Percentiles rank a stretch among this genome's conserved stretches.
These are phyloP conservation scores for Sclerotinia trifoliorum DNA, from an alignment of 2,329 filamentous ascomycete species.

Conservation along the genomic window DNA sequence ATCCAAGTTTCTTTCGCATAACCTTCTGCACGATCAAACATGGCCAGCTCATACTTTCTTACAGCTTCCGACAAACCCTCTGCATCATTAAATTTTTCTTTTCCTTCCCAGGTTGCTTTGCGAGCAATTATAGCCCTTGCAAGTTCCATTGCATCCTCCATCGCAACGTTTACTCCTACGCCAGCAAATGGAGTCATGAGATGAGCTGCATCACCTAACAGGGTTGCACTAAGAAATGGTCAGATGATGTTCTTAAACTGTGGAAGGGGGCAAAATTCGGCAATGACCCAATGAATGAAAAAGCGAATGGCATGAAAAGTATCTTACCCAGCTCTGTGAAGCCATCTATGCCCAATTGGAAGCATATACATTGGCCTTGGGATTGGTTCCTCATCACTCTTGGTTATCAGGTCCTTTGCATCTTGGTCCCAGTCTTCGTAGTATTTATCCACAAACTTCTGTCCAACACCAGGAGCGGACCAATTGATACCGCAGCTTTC, in stretches of 20 bases:
- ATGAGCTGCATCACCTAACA: constrained; percentile 52
- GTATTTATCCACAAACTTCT: constrained; percentile 17
- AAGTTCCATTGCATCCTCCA: constrained; percentile 47
- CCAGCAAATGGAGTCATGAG: constrained; percentile 46
- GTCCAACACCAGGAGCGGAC: constrained; percentile 8
- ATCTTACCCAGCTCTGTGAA: constrained; percentile 27
- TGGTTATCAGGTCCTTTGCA: constrained; percentile 19
- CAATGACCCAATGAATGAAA: constrained; percentile 17
- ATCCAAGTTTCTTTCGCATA: constrained; percentile 24
- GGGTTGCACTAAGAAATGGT: constrained; percentile 44
- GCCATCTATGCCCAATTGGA: constrained; percentile 24
- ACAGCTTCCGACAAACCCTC: constrained; percentile 19
- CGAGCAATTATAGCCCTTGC: constrained; percentile 36
- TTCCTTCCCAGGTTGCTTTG: constrained; percentile 37
- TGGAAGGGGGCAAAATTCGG: background rate
- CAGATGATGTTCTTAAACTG: constrained; percentile 33
- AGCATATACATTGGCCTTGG: constrained; percentile 26
- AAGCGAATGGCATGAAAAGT: background rate
- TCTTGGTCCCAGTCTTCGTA: constrained; percentile 15
- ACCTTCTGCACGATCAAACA: constrained; percentile 27
- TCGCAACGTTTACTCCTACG: constrained; percentile 48
- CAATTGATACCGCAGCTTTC: constrained; percentile 16
- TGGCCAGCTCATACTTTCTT: constrained; percentile 26
- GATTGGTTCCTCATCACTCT: constrained; percentile 22
- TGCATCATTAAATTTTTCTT: constrained; percentile 20